A percentile compares a stretch with the other conserved stretches of the same genome.
Evolutionary conservation across 1,139 yeast species (phyloP).

Genomic region (Blastobotrys proliferans): DNA sequence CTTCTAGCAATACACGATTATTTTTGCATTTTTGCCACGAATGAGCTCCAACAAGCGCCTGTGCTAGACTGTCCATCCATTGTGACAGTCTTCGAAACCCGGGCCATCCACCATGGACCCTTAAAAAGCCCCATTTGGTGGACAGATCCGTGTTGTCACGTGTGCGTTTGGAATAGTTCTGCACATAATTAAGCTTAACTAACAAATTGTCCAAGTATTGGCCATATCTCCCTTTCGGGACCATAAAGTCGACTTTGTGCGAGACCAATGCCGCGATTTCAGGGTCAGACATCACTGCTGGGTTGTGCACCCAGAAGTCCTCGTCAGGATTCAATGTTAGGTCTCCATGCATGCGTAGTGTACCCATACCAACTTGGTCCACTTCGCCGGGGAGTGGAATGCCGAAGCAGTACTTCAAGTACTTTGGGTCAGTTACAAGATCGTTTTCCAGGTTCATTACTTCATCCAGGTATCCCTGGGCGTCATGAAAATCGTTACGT

Average conservation of each 20-base stretch:
- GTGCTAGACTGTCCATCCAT: conserved; percentile 13
- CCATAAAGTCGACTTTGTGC: not conserved
- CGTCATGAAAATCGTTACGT: conserved; percentile 5
- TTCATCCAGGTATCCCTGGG: conserved; percentile 5
- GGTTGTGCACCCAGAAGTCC: conserved; percentile 7
- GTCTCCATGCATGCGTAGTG: not conserved
- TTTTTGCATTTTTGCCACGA: conserved; percentile 4
- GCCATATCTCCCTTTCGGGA: no score
- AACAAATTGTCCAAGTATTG: no score
- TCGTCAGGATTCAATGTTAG: not conserved
- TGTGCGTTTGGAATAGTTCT: not conserved
- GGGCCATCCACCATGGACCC: conserved; percentile 15
- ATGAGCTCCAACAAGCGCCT: conserved; percentile 6
- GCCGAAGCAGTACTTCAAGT: conserved; percentile 2
- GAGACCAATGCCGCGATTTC: not conserved
- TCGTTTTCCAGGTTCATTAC: conserved; percentile 5
- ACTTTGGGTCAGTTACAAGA: not conserved
- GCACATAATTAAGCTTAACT: not conserved
- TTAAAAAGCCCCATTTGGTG: conserved; percentile 9
- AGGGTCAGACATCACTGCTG: not conserved
- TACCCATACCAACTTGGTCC: conserved; percentile 12
- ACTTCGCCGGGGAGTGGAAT: conserved; percentile 11
- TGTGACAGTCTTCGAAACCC: conserved; percentile 9
- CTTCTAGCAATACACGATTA: conserved; percentile 4
- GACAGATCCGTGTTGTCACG: not conserved